Evolutionary conservation across 371 early-diverging fungal species (phyloP).

Genomic region (Gilbertella persicaria): DNA sequence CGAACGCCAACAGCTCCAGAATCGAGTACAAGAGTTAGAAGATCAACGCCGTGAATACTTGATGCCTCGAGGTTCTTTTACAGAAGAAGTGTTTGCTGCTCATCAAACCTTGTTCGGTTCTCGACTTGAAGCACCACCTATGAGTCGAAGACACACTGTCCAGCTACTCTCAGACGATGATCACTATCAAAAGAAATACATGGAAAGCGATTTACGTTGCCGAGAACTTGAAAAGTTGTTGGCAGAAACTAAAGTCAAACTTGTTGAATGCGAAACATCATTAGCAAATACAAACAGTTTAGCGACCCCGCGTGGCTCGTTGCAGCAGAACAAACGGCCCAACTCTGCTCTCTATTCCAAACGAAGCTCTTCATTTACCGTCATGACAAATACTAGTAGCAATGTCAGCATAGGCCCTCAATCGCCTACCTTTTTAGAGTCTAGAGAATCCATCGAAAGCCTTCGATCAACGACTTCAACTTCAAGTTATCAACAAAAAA

Average conservation of each 20-base stretch:
- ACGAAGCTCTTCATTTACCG: slow-evolving; percentile 37
- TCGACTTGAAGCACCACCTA: neutral
- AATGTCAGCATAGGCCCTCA: slow-evolving; percentile 15
- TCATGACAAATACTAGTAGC: slow-evolving; percentile 17
- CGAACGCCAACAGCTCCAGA: slow-evolving; percentile 25
- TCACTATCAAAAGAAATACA: slow-evolving; percentile 40
- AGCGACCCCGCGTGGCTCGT: slow-evolving; percentile 28
- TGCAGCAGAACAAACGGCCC: slow-evolving; percentile 28
- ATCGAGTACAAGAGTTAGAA: slow-evolving; percentile 36
- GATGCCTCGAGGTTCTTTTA: slow-evolving; percentile 46
- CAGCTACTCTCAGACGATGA: slow-evolving; percentile 12
- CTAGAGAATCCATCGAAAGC: slow-evolving; percentile 42
- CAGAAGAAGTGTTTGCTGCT: slow-evolving; percentile 50
- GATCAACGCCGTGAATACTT: slow-evolving; percentile 44
- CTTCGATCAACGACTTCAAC: slow-evolving; percentile 27
- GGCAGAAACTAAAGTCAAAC: slow-evolving; percentile 47
- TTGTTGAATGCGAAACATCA: slow-evolving; percentile 40
- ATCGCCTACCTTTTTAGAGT: slow-evolving; percentile 21
- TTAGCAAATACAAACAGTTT: slow-evolving; percentile 5
- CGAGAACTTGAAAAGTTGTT: slow-evolving; percentile 50
- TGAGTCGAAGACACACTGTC: slow-evolving; percentile 27
- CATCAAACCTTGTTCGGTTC: slow-evolving; percentile 39
- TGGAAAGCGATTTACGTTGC: slow-evolving; percentile 50
- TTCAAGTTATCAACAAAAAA: slow-evolving; percentile 27
- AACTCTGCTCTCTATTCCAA: slow-evolving; percentile 26